A percentile compares a stretch with the other conserved stretches of the same genome.
These are phyloP conservation scores for Saccharum spontaneum DNA, from an alignment of 176 grass and related monocot species.

Conservation along the genomic window DNA sequence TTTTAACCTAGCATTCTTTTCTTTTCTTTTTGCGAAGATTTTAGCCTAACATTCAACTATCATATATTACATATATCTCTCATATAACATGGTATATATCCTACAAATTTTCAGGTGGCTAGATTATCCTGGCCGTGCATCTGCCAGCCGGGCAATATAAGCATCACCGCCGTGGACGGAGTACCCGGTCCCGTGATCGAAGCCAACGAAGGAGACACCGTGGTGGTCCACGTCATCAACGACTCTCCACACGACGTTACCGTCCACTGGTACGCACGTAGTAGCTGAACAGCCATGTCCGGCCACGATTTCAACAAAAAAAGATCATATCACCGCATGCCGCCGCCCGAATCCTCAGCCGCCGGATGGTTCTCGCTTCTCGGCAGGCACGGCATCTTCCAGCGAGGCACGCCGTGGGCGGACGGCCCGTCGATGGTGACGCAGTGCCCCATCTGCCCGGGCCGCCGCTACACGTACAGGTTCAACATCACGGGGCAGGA, in stretches of 20 bases:
- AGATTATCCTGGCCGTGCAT: constrained; percentile 44
- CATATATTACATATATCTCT: not conserved
- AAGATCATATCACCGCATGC: not conserved
- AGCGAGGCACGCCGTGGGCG: constrained; percentile 58
- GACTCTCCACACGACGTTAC: constrained; percentile 58
- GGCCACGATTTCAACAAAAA: not conserved
- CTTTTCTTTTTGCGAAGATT: not conserved
- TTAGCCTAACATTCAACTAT: not conserved
- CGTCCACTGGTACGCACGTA: constrained; percentile 53
- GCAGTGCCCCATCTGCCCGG: constrained; percentile 70
- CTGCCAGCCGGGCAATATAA: constrained; percentile 41
- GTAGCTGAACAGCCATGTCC: not conserved
- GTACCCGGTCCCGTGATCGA: constrained; percentile 56
- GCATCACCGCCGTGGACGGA: constrained; percentile 48
- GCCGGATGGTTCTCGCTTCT: not conserved
- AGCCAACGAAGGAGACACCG: constrained; percentile 49
- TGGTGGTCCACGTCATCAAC: constrained; percentile 62
- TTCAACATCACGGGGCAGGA: constrained; percentile 64
- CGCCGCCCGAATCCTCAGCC: not conserved
- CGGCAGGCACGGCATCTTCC: constrained; percentile 75
- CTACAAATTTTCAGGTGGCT: constrained; percentile 39
- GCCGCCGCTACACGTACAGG: constrained; percentile 49
- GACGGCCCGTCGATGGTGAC: constrained; percentile 79
- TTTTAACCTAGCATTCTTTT: not conserved
- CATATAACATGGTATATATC: not conserved